Evolutionary conservation across 2,329 filamentous ascomycete species (phyloP).

Genomic region (Arthrobotrys pseudoclavata): DNA sequence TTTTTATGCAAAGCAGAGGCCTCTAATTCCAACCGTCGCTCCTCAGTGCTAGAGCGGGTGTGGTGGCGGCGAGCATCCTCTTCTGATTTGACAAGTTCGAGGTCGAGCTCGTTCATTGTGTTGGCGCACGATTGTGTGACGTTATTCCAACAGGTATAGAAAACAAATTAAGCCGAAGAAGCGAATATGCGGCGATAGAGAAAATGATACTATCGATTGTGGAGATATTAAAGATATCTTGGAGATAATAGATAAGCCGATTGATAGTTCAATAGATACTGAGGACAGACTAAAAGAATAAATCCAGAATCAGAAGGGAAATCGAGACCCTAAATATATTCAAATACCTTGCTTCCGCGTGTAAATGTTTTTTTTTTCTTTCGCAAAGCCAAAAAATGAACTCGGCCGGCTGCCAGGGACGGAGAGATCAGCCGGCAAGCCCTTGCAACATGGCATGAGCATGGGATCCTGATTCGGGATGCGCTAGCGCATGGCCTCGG

Average conservation of each 20-base stretch:
- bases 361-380: conserved; percentile 30
- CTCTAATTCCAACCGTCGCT: conserved; percentile 36
- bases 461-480: conserved; percentile 41
- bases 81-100: conserved; percentile 48
- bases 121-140: conserved; percentile 30
- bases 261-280: conserved; percentile 17
- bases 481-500: conserved; percentile 26
- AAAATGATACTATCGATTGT: conserved; percentile 1
- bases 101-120: conserved; percentile 54
- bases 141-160: conserved; percentile 8
- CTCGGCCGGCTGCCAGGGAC: conserved; percentile 44
- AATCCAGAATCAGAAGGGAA: conserved; percentile 33
- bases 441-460: conserved; percentile 16
- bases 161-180: conserved; percentile 32
- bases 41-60: background rate
- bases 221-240: background rate
- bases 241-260: conserved; percentile 3
- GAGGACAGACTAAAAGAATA: conserved; percentile 12
- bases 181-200: background rate
- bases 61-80: conserved; percentile 44
- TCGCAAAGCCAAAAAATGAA: conserved; percentile 47
- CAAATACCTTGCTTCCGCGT: conserved; percentile 30
- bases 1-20: conserved; percentile 44
- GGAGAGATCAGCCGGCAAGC: conserved; percentile 21
- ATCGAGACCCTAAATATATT: conserved; percentile 57